Percentiles rank a stretch among this genome's conserved stretches.
Conservation (phyloP, 2,329 filamentous ascomycete species). For the Curvularia spicifera region DNA sequence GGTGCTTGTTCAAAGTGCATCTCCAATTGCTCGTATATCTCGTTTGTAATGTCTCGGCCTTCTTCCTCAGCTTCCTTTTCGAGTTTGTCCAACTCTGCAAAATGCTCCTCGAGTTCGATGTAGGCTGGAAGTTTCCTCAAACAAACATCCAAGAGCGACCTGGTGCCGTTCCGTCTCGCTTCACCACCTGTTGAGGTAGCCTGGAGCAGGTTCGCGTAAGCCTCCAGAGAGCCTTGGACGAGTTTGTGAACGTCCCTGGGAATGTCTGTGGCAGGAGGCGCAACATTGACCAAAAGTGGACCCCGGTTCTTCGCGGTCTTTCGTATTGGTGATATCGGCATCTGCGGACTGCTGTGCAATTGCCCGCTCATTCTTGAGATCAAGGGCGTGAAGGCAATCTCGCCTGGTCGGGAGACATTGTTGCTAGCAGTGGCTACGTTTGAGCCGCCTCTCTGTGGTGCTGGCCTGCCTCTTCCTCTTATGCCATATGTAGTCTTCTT, state of each 20-base stretch:
- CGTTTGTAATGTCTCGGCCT: slow-evolving; percentile 45
- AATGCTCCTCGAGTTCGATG: slow-evolving; percentile 50
- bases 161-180: slow-evolving; percentile 41
- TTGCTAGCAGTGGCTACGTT: slow-evolving; percentile 1
- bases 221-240: slow-evolving; percentile 40
- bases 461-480: slow-evolving; percentile 29
- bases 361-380: slow-evolving; percentile 39
- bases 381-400: slow-evolving; percentile 46
- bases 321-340: slow-evolving; percentile 37
- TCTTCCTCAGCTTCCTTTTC: slow-evolving; percentile 41
- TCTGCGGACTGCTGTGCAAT: slow-evolving; percentile 40
- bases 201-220: slow-evolving; percentile 46
- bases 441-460: slow-evolving; percentile 6
- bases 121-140: slow-evolving; percentile 51
- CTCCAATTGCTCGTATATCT: slow-evolving; percentile 52
- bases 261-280: slow-evolving; percentile 33
- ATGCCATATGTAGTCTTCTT: slow-evolving; percentile 48
- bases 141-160: slow-evolving; percentile 50
- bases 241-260: slow-evolving; percentile 38
- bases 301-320: slow-evolving; percentile 32
- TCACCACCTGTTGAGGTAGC: slow-evolving; percentile 32
- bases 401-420: slow-evolving; percentile 35
- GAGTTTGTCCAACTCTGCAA: slow-evolving; percentile 40
- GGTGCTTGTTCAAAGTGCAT: slow-evolving; percentile 40
- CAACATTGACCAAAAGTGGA: slow-evolving; percentile 30